These are phyloP conservation scores for Epichloe aotearoae DNA, from an alignment of 2,329 filamentous ascomycete genomes.

Conservation along the genomic window DNA sequence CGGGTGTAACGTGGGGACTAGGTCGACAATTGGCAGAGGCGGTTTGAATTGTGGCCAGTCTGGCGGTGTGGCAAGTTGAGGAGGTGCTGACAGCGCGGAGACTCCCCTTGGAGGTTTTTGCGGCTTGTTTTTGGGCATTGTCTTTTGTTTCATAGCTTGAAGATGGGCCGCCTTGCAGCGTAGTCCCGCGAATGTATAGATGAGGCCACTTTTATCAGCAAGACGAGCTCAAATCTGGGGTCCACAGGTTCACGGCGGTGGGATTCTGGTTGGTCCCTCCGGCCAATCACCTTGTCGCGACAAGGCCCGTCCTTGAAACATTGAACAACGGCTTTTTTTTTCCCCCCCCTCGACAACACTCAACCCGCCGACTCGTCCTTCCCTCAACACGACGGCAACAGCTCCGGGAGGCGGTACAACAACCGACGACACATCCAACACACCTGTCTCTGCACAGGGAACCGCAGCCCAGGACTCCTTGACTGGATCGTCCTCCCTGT, in stretches of 20 bases:
- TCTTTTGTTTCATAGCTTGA: not conserved
- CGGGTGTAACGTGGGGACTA: constrained; percentile 43
- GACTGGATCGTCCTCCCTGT: not conserved
- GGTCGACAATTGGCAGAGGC: constrained; percentile 49
- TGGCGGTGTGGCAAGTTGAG: constrained; percentile 16
- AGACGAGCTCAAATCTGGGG: too few relatives aligned
- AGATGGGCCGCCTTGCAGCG: too few relatives aligned
- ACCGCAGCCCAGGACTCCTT: not conserved
- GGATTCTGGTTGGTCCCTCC: too few relatives aligned
- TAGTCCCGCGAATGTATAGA: too few relatives aligned
- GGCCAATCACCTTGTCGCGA: too few relatives aligned
- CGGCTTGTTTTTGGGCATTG: constrained; percentile 22
- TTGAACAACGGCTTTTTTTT: too few relatives aligned
- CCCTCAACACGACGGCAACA: not conserved
- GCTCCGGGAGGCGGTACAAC: not conserved
- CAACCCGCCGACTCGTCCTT: too few relatives aligned
- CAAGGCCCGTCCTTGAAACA: too few relatives aligned
- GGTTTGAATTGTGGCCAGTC: constrained; percentile 64
- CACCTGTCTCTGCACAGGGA: not conserved
- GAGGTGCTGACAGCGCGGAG: constrained; percentile 5
- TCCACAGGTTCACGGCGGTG: too few relatives aligned
- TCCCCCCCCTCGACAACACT: too few relatives aligned
- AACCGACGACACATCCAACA: not conserved
- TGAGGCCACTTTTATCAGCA: too few relatives aligned
- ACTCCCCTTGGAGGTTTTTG: constrained; percentile 13